Conservation (phyloP, 192 early-diverging fungal species). For the Rhizophagus sp. region DNA sequence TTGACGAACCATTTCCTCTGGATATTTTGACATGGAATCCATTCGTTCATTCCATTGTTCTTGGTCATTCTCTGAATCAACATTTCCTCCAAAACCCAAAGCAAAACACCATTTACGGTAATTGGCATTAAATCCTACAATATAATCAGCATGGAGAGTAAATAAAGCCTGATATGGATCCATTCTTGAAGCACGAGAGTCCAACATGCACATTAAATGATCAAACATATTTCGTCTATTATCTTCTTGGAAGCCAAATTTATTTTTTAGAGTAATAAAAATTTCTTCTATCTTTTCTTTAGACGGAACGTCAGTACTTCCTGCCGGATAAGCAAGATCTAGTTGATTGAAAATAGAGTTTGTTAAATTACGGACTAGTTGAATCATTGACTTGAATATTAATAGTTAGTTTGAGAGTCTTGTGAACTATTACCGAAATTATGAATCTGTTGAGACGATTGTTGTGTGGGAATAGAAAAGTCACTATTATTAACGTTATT, state of each 20-base stretch:
- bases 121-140: constrained; percentile 80
- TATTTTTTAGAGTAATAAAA: constrained; percentile 62
- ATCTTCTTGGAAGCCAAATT: constrained; percentile 79
- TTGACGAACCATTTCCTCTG: constrained; percentile 65
- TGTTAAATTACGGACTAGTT: too few species aligned
- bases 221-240: constrained; percentile 78
- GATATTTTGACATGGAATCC: constrained; percentile 63
- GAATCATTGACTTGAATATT: too few species aligned
- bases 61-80: constrained; percentile 38
- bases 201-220: constrained; percentile 75
- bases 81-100: constrained; percentile 58
- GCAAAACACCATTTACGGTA: constrained; percentile 86
- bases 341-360: too few species aligned
- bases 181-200: constrained; percentile 77
- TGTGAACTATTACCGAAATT: too few species aligned
- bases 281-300: constrained; percentile 69
- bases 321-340: constrained; percentile 40
- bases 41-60: constrained; percentile 72
- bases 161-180: constrained; percentile 67
- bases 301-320: constrained; percentile 62
- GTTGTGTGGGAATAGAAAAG: too few species aligned
- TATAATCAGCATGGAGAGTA: constrained; percentile 76
- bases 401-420: too few species aligned
- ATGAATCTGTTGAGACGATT: too few species aligned
- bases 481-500: too few species aligned